Conservation (phyloP, 164 flowering plant species). For the Vitis amurensis region DNA sequence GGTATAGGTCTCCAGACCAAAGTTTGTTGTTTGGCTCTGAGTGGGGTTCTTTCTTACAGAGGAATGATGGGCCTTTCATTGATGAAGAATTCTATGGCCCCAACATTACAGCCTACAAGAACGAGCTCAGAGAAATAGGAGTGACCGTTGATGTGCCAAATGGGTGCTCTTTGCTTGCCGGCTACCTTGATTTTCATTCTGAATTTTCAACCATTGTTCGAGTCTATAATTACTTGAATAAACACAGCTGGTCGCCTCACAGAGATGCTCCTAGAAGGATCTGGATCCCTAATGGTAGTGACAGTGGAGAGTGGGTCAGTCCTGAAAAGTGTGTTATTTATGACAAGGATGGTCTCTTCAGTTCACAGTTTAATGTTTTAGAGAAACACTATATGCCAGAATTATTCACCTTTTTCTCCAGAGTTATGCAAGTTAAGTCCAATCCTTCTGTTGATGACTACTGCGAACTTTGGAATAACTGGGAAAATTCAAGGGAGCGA, state of each 20-base stretch:
- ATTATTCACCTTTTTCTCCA: slow-evolving; percentile 45
- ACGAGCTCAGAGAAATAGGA: slow-evolving; percentile 53
- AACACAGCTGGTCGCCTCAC: slow-evolving; percentile 37
- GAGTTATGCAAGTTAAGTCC: slow-evolving; percentile 34
- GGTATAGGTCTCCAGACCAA: slow-evolving; percentile 44
- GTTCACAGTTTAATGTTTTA: slow-evolving; percentile 39
- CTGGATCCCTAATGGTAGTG: slow-evolving; percentile 54
- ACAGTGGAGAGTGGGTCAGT: slow-evolving; percentile 48
- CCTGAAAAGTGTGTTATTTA: slow-evolving; percentile 49
- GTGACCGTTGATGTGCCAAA: slow-evolving; percentile 31
- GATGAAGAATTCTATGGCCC: slow-evolving; percentile 60
- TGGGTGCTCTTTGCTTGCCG: slow-evolving; percentile 48
- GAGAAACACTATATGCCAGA: slow-evolving; percentile 39
- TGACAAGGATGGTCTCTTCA: slow-evolving; percentile 51
- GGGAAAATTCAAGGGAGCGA: slow-evolving; percentile 39
- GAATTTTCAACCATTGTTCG: slow-evolving; percentile 32
- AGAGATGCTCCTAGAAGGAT: slow-evolving; percentile 26
- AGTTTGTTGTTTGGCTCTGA: slow-evolving; percentile 43
- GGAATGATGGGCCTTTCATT: slow-evolving; percentile 65
- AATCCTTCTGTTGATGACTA: slow-evolving; percentile 53
- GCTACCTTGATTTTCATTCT: slow-evolving; percentile 33
- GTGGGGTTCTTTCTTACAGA: slow-evolving; percentile 31
- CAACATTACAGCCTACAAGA: slow-evolving; percentile 25
- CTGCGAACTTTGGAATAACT: slow-evolving; percentile 52
- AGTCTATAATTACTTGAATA: slow-evolving; percentile 43